Evolutionary conservation across 345 rosid species (phyloP).

Genomic region (Trapa bicornis): DNA sequence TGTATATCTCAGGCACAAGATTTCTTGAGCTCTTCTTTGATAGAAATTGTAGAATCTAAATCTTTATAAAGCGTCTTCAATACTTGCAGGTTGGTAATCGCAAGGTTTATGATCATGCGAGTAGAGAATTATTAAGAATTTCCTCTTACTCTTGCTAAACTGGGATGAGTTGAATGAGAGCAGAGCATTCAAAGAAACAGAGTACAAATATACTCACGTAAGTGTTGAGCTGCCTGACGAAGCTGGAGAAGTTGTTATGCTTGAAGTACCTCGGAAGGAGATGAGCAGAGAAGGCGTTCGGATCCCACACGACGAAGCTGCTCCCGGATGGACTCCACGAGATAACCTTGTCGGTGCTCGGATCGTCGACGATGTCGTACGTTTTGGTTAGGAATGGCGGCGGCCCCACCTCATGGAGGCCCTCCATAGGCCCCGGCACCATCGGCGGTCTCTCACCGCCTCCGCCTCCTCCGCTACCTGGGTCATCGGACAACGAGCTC

Average conservation of each 20-base stretch:
- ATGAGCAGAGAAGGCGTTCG: conserved; percentile 43
- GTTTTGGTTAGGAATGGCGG: conserved; percentile 81
- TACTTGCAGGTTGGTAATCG: too few species aligned
- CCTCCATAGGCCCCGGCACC: conserved; percentile 56
- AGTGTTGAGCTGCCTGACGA: conserved; percentile 82
- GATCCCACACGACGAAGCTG: conserved; percentile 80
- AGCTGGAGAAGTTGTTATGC: conserved; percentile 91
- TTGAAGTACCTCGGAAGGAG: conserved; percentile 75
- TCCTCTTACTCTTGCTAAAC: neutral
- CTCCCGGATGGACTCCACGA: conserved; percentile 59
- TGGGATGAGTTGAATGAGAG: neutral
- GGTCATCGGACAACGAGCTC: conserved; percentile 11
- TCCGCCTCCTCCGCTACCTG: conserved; percentile 20
- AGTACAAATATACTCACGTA: conserved; percentile 36
- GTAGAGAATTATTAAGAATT: neutral
- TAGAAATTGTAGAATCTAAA: neutral
- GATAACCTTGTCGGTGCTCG: conserved; percentile 45
- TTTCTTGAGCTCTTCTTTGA: neutral
- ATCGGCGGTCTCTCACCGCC: conserved; percentile 2
- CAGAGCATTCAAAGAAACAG: neutral
- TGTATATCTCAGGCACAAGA: neutral
- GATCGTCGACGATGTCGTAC: conserved; percentile 70
- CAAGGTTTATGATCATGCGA: too few species aligned
- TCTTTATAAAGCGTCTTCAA: neutral
- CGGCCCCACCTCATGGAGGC: conserved; percentile 63